A percentile compares a stretch with the other conserved stretches of the same genome.
These are phyloP conservation scores for Capronia epimyces DNA, from an alignment of 2,329 filamentous ascomycete genomes.

Conservation along the genomic window DNA sequence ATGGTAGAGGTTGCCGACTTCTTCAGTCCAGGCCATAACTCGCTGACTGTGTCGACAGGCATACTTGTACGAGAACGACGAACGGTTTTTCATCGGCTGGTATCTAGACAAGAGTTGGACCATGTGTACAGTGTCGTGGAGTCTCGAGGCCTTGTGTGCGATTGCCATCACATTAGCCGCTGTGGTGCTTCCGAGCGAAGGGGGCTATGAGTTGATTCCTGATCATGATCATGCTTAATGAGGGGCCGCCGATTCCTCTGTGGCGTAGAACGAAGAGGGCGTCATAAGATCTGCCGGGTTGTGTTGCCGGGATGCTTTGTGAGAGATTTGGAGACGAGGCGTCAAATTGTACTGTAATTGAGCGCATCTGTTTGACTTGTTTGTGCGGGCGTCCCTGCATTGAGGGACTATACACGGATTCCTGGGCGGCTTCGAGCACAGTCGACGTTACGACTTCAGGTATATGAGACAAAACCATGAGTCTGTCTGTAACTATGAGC, in stretches of 20 bases:
- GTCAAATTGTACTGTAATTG: background rate
- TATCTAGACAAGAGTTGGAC: conserved; percentile 72
- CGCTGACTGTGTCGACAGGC: conserved; percentile 49
- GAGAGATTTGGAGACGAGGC: background rate
- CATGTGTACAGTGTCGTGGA: conserved; percentile 61
- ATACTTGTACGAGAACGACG: conserved; percentile 76
- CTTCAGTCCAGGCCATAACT: background rate
- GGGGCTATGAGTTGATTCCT: conserved; percentile 75
- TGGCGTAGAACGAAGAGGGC: background rate
- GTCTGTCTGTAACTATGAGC: too few species aligned
- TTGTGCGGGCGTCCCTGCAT: conserved; percentile 57
- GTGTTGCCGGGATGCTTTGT: background rate
- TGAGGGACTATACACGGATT: conserved; percentile 41
- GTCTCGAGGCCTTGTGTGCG: conserved; percentile 49
- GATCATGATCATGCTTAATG: conserved; percentile 35
- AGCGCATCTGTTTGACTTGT: background rate
- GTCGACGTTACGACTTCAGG: too few species aligned
- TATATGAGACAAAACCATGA: too few species aligned
- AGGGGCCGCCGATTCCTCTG: background rate
- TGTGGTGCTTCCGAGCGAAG: conserved; percentile 68
- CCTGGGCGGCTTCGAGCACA: background rate
- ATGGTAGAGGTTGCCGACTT: conserved; percentile 57
- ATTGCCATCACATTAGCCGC: conserved; percentile 61
- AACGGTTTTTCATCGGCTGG: conserved; percentile 78
- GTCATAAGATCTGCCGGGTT: background rate